Evolutionary conservation across 768 basidiomycete species (phyloP).

Genomic region (Auricularia auricula-judae): DNA sequence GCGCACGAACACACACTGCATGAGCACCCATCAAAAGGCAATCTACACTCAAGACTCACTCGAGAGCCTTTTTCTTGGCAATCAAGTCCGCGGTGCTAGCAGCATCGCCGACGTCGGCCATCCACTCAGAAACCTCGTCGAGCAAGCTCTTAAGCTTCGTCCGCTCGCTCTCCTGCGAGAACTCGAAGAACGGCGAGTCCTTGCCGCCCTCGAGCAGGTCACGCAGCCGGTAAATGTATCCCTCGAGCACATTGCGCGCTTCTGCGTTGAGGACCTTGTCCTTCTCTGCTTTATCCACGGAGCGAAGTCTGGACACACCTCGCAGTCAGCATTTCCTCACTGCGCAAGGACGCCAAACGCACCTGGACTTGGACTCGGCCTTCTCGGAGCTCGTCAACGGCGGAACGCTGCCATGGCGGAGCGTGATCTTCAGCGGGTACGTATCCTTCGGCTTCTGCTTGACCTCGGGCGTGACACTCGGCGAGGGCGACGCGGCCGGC

Average conservation of each 20-base stretch:
- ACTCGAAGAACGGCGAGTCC: conserved; percentile 73
- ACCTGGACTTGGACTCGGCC: conserved; percentile 62
- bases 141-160: conserved; percentile 52
- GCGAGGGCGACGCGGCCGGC: conserved; percentile 1
- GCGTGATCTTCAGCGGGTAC: conserved; percentile 53
- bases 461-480: conserved; percentile 11
- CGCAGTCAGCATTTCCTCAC: neutral
- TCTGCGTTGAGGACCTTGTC: conserved; percentile 76
- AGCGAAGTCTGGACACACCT: conserved; percentile 47
- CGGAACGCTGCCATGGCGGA: conserved; percentile 52
- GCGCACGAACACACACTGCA: neutral
- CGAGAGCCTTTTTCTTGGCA: conserved; percentile 66
- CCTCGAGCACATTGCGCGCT: conserved; percentile 82
- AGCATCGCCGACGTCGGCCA: conserved; percentile 71
- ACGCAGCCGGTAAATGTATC: conserved; percentile 84
- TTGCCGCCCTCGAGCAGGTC: conserved; percentile 61
- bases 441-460: conserved; percentile 43
- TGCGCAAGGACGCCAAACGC: conserved; percentile 12
- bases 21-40: neutral
- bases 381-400: conserved; percentile 76
- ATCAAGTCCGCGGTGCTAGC: conserved; percentile 69
- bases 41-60: conserved; percentile 33
- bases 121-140: conserved; percentile 70
- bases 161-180: conserved; percentile 66
- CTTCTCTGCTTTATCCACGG: conserved; percentile 66